Evolutionary conservation across 164 flowering plant genomes (phyloP), one percentile per base, ranked within the genome.

Genomic region (Vitis rupestris): DNA sequence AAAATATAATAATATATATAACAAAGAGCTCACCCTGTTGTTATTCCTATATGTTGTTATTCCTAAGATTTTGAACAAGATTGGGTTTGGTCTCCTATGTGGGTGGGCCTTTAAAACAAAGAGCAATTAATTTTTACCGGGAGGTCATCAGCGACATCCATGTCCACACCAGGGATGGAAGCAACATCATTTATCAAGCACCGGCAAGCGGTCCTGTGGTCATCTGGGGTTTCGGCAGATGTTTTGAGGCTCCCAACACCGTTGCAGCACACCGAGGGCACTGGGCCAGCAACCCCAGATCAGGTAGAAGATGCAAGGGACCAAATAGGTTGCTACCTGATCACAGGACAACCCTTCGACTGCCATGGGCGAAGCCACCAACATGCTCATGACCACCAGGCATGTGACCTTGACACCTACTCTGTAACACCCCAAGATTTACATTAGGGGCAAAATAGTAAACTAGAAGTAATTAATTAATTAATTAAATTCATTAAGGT

Each of bases 151-250:
- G 77, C 81, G 3, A 49, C 10, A 9, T 11, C 53, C 19, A 12
- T 8, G 12, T 69, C 61, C 57, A 65, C 12, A 3, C 70, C 70
- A 1, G n/a, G 2, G 60, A 72, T 19, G 27, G 17, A 12, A 9
- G 72, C 37, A 0, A 23, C 27, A 23, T 23, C 27, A 23, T 44
- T 1, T 56, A 79, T 72, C 49, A 82, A 15, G 74, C 84, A 82
- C 0, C 9, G 14, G 59, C 84, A 82, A 8, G 67, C 77, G 3
- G 51, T 47, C 69, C 79, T 79, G 53, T 76, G 74, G 54, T 82
- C 82, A 0, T 66, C 27, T 23, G 27, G 27, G 11, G 82, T 82
- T 23, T 23, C 2, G 0, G 59, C 51, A 27, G 14, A 23, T 44
- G 57, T 60, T 23, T 23, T 23, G n/a, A 78, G 73, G 4, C 61